These are phyloP conservation scores for Calonectria montana DNA, from an alignment of 2,329 filamentous ascomycete species.

Conservation along the genomic window DNA sequence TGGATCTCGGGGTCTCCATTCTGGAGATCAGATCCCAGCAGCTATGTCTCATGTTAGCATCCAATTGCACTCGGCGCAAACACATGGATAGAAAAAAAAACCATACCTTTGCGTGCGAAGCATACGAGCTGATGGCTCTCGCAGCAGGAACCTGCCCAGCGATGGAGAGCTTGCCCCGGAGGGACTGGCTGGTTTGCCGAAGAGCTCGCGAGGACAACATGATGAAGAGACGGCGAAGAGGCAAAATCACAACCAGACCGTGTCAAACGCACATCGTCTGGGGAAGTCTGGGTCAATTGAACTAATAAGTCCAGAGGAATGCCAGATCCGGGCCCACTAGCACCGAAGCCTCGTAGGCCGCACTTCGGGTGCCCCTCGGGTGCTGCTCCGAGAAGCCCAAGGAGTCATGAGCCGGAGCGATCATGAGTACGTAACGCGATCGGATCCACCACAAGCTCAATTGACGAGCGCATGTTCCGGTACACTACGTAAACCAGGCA, in stretches of 20 bases:
- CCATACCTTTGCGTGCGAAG: conserved; percentile 39
- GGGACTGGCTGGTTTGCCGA: conserved; percentile 36
- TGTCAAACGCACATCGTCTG: neutral
- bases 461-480: neutral
- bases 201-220: conserved; percentile 41
- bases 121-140: conserved; percentile 32
- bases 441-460: neutral
- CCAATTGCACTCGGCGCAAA: neutral
- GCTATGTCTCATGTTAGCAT: conserved; percentile 58
- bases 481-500: neutral
- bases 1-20: conserved; percentile 86
- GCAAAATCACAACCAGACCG: neutral
- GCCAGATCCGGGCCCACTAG: conserved; percentile 1
- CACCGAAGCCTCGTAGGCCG: neutral
- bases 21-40: conserved; percentile 80
- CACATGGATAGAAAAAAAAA: neutral
- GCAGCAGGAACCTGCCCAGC: conserved; percentile 28
- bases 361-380: conserved; percentile 17
- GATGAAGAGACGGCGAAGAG: conserved; percentile 11
- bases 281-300: neutral
- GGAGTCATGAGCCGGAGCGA: conserved; percentile 3
- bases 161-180: conserved; percentile 38
- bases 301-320: conserved; percentile 20
- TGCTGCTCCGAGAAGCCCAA: conserved; percentile 1
- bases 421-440: conserved; percentile 7